These are phyloP conservation scores for Haematococcus lacustris DNA, from an alignment of 139 green algal genomes.

Conservation along the genomic window DNA sequence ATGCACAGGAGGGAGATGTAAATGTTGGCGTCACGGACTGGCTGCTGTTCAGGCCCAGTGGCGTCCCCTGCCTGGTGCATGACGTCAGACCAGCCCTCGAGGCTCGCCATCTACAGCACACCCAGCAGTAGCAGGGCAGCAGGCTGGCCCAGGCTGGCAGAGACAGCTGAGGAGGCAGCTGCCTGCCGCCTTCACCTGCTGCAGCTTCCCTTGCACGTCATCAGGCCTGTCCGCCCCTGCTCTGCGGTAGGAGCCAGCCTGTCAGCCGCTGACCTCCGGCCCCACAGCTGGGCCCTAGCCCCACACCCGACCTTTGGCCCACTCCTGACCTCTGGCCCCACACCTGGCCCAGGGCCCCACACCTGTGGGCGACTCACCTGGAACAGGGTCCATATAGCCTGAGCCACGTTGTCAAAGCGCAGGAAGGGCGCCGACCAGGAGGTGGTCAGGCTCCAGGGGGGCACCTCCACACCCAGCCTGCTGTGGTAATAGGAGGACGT, in stretches of 20 bases:
- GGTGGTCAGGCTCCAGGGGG: slow-evolving; percentile 24
- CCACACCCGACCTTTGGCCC: not conserved
- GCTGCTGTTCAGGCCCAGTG: slow-evolving; percentile 39
- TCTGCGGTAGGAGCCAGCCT: not conserved
- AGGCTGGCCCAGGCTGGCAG: too few relatives aligned
- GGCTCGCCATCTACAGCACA: slow-evolving; percentile 5
- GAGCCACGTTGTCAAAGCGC: slow-evolving; percentile 54
- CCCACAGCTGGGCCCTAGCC: too few relatives aligned
- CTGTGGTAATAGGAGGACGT: slow-evolving; percentile 31
- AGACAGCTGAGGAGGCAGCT: too few relatives aligned
- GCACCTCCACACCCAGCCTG: slow-evolving; percentile 17
- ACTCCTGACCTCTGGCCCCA: not conserved
- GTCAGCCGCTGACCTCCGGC: not conserved
- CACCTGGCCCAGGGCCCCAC: slow-evolving; percentile 7
- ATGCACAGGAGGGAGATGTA: slow-evolving; percentile 49
- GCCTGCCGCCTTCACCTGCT: too few relatives aligned
- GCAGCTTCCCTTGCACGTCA: too few relatives aligned
- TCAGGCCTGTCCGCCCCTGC: not conserved
- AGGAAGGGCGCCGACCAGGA: not conserved
- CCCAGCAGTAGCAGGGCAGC: too few relatives aligned
- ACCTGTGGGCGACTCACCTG: slow-evolving; percentile 50
- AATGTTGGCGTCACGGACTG: slow-evolving; percentile 26
- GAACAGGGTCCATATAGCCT: slow-evolving; percentile 52
- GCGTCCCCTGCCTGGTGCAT: slow-evolving; percentile 50
- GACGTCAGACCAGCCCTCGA: slow-evolving; percentile 35